phyloP scores from a whole-genome alignment of 768 basidiomycete genomes.

The Dacryopinax spathularia region DNA sequence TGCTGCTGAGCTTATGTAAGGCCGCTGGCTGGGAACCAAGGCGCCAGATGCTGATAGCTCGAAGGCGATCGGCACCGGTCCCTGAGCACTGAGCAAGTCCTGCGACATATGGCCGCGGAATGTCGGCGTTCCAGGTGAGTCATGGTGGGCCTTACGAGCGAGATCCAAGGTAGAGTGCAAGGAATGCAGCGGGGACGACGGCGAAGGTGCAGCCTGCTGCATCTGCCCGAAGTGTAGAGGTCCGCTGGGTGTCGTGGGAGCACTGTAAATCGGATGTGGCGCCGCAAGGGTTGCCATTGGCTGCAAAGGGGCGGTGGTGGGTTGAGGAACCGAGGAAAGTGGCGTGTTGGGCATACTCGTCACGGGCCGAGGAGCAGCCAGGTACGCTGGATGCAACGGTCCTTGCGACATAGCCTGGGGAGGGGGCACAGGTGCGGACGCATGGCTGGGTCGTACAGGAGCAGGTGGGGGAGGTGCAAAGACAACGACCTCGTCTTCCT shows the following conservation, averaged over 20 bases:
- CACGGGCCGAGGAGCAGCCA: not conserved
- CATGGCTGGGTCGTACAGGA: not conserved
- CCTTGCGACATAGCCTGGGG: not conserved
- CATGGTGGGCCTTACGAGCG: not conserved
- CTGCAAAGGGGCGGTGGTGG: not conserved
- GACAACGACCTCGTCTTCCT: not conserved
- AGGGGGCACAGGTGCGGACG: not conserved
- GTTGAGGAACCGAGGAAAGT: not conserved
- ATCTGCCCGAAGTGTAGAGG: not conserved
- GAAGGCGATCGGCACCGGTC: conserved; percentile 11
- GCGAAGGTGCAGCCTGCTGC: not conserved
- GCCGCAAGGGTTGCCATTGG: not conserved
- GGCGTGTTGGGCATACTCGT: not conserved
- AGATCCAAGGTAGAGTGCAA: not conserved
- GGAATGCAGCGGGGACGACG: not conserved
- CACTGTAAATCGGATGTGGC: not conserved
- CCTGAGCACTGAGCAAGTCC: conserved; percentile 8
- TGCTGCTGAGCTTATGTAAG: not conserved
- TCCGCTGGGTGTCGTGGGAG: not conserved
- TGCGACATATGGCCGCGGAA: not conserved
- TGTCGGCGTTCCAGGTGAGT: not conserved
- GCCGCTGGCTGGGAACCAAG: not conserved
- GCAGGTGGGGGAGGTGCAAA: not conserved
- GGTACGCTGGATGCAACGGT: not conserved
- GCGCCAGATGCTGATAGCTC: not conserved